Evolutionary conservation across 306 rosid genomes (phyloP), one percentile per base, ranked within the genome.

Genomic region (Ammopiptanthus mongolicus): DNA sequence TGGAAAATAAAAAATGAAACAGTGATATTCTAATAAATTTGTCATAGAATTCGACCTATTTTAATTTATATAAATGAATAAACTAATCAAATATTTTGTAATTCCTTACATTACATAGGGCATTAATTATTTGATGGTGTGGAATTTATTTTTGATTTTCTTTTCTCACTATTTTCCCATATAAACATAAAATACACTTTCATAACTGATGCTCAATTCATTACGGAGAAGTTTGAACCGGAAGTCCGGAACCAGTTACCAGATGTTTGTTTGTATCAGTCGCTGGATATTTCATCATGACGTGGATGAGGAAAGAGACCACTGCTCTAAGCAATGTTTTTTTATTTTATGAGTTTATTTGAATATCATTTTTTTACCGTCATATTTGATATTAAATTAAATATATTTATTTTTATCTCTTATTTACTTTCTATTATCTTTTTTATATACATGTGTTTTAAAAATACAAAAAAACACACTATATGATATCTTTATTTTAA

Each of bases 261-360:
- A 74, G 69, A 62, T 75, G 65, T 69, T 78, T 65, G 72, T 63
- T 53, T 50, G 33, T 68, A 48, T 75, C 56, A 64, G 46, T 65
- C 51, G 62, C 41, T 73, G 56, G 51, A 71, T 69, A 63, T 50
- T 69, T 51, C 80, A 75, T 75, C 42, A 64, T 62, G 75, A 46
- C 56, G 76, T 90, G 63, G 78, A n/a, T 82, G 66, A 81, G 78
- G 77, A 76, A 81, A 78, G 25, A 67, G 70, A n/a, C n/a, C n/a
- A 59, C 25, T 69, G 25, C 55, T 21, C 57, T 66, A 34, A 29
- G 56, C 33, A 61, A 44, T 69, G 77, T 28, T 59, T 28, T n/a
- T n/a, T n/a, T n/a, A n/a, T n/a, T n/a, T n/a, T n/a, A n/a, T n/a
- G n/a, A n/a, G n/a, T n/a, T n/a, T n/a, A n/a, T n/a, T n/a, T n/a